phyloP scores from a whole-genome alignment of 345 rosid species.

The Citrus mangshanensis region DNA sequence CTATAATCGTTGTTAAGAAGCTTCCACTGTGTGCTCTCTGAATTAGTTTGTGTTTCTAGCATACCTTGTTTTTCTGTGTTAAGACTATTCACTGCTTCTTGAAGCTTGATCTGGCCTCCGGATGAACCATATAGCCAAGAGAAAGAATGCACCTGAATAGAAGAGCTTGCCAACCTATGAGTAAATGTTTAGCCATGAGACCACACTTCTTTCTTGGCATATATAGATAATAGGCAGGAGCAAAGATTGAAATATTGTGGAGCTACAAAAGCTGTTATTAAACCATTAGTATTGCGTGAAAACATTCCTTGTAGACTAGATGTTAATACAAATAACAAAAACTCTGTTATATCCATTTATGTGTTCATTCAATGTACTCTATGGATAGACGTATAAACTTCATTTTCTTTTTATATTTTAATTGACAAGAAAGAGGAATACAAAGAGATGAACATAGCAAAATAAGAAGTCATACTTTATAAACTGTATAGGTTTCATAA shows the following conservation, averaged over 20 bases:
- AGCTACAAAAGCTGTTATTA: background rate
- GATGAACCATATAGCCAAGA: slow-evolving; percentile 17
- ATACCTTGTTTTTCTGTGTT: no score
- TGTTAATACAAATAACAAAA: background rate
- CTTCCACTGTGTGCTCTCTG: background rate
- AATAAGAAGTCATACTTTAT: background rate
- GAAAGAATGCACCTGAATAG: slow-evolving; percentile 10
- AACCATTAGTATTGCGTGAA: background rate
- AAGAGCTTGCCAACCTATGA: slow-evolving; percentile 13
- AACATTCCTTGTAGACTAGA: background rate
- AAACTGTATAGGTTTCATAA: background rate
- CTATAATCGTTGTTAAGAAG: background rate
- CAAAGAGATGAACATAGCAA: background rate
- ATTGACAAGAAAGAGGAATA: background rate
- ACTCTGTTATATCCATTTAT: background rate
- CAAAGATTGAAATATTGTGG: background rate
- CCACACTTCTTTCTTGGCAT: slow-evolving; percentile 2
- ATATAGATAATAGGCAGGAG: background rate
- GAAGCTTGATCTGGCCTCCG: background rate
- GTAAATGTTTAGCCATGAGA: slow-evolving; percentile 12
- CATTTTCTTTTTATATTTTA: no score
- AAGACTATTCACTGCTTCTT: background rate
- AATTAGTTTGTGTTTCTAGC: no score
- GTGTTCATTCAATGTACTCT: background rate
- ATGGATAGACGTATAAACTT: background rate